Base-by-base conservation (phyloP, 371 early-diverging fungal species). In the Choanephora cucurbitarum region DNA sequence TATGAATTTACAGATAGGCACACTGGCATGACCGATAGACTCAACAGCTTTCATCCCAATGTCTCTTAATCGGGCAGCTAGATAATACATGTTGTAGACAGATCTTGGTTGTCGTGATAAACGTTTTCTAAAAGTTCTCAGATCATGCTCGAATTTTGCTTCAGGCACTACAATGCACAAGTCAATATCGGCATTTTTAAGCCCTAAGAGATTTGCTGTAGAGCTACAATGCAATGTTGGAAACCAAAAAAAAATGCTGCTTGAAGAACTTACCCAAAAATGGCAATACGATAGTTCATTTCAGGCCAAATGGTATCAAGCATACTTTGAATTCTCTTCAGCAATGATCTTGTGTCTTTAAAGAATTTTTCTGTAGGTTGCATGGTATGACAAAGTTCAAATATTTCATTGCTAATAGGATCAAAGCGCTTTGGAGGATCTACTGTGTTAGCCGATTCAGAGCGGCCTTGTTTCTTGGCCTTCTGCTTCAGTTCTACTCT, bases 1-100 rank as follows among this genome's bases (percentile, higher is more conserved):
- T 49, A 68, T 70, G 52, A 87, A 86, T 60, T 87, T 88, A 72
- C 83, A 84, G 17, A 89, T 86, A 3, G 87, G 87, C 5, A 89
- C 87, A 45, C 67, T 74, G 0, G 87, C 67, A 14, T 22, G 18
- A 1, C 51, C 49, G 14, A 75, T 64, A 15, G 75, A 48, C 21
- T 56, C 40, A 2, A 71, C 69, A 32, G 57, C 15, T 10, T 17
- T 31, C 75, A 75, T 75, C 19, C 72, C 70, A 1, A 59, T 51
- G n/a, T 42, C 14, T 17, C 40, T 43, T 14, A 75, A 59, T 6
- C 39, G 14, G 14, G 42, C 15, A 14, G 64, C 58, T 14, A 75
- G 19, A 44, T 19, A 50, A 14, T 34, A 18, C 72, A 75, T 69
- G 45, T 75, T 71, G 55, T 67, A 75, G 7, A 64, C 47, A 2